A percentile compares a stretch with the other conserved stretches of the same genome.
Conservation (phyloP, 345 rosid genomes). For the Syzygium jambos region DNA sequence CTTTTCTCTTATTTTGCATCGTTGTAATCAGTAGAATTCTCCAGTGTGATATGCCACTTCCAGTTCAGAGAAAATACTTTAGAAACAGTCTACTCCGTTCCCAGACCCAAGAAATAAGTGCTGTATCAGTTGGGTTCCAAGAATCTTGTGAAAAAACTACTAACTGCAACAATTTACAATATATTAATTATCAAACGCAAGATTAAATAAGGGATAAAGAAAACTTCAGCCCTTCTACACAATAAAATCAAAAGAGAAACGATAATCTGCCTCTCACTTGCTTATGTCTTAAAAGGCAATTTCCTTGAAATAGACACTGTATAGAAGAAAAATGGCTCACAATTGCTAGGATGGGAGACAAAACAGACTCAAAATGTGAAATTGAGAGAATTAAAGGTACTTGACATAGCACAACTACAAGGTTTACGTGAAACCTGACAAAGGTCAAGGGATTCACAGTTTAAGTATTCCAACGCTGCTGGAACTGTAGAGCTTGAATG, state of each 20-base stretch:
- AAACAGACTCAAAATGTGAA: not conserved
- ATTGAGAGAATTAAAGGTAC: not conserved
- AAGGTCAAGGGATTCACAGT: not conserved
- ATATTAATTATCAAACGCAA: not conserved
- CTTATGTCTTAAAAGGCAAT: not conserved
- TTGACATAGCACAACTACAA: not conserved
- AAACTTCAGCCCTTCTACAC: not conserved
- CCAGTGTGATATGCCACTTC: not conserved
- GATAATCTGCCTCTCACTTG: not conserved
- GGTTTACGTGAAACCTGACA: not conserved
- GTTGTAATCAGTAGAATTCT: not conserved
- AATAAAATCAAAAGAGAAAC: not conserved
- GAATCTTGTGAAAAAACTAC: not conserved
- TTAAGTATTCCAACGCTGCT: not conserved
- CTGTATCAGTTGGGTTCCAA: not conserved
- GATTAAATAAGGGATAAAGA: not conserved
- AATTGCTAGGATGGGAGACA: not conserved
- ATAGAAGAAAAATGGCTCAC: not conserved
- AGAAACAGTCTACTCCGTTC: not conserved
- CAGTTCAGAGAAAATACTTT: not conserved
- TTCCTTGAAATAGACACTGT: not conserved
- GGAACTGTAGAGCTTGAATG: not conserved
- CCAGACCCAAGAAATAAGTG: not conserved
- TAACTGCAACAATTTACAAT: not conserved
- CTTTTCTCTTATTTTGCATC: constrained; percentile 59